phyloP scores from a whole-genome alignment of 192 early-diverging fungal genomes.

The Entomortierella parvispora region DNA sequence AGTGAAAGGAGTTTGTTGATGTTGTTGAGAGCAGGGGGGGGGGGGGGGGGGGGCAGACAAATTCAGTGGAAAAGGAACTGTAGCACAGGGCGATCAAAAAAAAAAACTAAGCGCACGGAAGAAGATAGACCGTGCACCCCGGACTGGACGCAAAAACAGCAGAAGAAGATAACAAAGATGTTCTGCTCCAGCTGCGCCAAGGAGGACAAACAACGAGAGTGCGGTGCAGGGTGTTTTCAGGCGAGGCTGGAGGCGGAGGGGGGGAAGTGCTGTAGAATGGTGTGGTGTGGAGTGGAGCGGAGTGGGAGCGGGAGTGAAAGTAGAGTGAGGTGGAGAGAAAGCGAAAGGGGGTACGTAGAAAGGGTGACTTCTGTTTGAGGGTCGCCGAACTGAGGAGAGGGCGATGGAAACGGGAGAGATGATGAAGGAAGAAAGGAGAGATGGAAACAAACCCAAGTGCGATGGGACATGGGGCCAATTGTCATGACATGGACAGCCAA shows the following conservation, averaged over 20 bases:
- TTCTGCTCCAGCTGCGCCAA: too few species aligned
- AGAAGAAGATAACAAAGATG: too few species aligned
- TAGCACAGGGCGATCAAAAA: too few species aligned
- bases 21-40: neutral
- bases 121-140: too few species aligned
- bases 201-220: too few species aligned
- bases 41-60: too few species aligned
- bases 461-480: neutral
- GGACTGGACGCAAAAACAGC: too few species aligned
- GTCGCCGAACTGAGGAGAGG: neutral
- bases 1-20: neutral
- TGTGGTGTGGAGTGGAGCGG: neutral
- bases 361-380: neutral
- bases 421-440: too few species aligned
- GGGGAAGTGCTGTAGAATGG: neutral
- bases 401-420: neutral
- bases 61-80: too few species aligned
- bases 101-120: too few species aligned
- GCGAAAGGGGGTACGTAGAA: neutral
- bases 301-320: too few species aligned
- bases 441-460: neutral
- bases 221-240: neutral
- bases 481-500: neutral
- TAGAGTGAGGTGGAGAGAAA: neutral
- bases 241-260: neutral